Evolutionary conservation across 495 filamentous ascomycete species (phyloP), one percentile per base, ranked within the genome.

Genomic region (Pseudomonodictys pantanalensis): DNA sequence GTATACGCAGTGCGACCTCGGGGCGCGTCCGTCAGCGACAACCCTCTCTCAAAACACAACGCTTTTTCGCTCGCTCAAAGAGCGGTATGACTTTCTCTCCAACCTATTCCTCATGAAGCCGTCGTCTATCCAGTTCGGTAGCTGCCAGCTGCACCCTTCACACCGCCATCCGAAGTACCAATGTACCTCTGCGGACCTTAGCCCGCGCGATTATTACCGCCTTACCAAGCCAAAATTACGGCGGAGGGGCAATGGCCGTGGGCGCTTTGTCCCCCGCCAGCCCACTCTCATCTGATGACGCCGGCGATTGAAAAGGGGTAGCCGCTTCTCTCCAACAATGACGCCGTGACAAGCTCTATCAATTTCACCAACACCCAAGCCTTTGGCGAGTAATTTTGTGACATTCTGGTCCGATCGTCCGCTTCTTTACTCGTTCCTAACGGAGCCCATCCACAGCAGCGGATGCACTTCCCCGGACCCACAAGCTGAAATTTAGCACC

Each of bases 381-480:
- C 50, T 2, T 18, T 43, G 26, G 23, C 50, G 59, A 44, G 60
- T 52, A 63, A 63, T 58, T 57, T 45, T 26, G 25, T 28, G 35
- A 30, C 25, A 44, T 11, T 49, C 29, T 38, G 52, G 47, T 25
- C 26, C 48, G 58, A 66, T 66, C 63, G 47, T 32, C 63, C 41
- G 44, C 57, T 45, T 56, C 53, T 47, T 60, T 46, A 52, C 52
- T 58, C 52, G 63, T 66, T 66, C 63, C 63, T 66, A 57, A 44
- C 58, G 41, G 42, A 17, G 17, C 56, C 15, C 17, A 35, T 57
- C 56, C 62, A 46, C 33, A 45, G 43, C 42, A 53, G 29, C 63
- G 63, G 63, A 66, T 58, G 45, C 55, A 23, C 63, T 66, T 66
- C 63, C 63, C 63, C 63, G 63, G 63, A 66, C 63, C 63, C 63